These are phyloP conservation scores for Oemleria cerasiformis DNA, from an alignment of 306 rosid species.

Conservation along the genomic window DNA sequence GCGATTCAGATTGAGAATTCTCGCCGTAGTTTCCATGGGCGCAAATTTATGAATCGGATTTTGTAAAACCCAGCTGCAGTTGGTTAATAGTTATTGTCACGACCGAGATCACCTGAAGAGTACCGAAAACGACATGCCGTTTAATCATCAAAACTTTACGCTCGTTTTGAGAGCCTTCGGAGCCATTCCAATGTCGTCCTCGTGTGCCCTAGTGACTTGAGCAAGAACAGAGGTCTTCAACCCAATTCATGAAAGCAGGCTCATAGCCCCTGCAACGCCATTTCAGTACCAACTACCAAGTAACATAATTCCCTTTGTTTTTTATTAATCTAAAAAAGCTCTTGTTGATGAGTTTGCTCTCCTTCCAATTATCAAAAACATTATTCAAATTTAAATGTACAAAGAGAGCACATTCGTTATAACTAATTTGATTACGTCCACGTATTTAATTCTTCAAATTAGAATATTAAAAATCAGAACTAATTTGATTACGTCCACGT, in stretches of 20 bases:
- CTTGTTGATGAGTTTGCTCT: too few relatives aligned
- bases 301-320: conserved; percentile 22
- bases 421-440: too few relatives aligned
- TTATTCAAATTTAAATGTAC: too few relatives aligned
- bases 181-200: conserved; percentile 43
- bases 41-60: neutral
- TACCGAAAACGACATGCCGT: neutral
- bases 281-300: conserved; percentile 30
- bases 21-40: conserved; percentile 57
- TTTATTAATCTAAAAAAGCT: neutral
- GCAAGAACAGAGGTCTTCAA: conserved; percentile 41
- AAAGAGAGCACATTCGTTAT: too few relatives aligned
- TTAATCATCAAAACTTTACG: neutral
- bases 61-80: neutral
- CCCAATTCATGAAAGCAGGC: conserved; percentile 20
- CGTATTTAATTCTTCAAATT: too few relatives aligned
- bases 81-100: neutral
- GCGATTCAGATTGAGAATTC: conserved; percentile 40
- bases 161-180: neutral
- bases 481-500: too few relatives aligned
- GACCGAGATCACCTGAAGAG: neutral
- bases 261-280: conserved; percentile 39
- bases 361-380: too few relatives aligned
- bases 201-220: conserved; percentile 40
- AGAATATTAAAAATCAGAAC: too few relatives aligned